Percentiles rank a stretch among this genome's conserved stretches.
Conservation (phyloP, 2,329 filamentous ascomycete genomes). For the Arthrocladium fulminans region DNA sequence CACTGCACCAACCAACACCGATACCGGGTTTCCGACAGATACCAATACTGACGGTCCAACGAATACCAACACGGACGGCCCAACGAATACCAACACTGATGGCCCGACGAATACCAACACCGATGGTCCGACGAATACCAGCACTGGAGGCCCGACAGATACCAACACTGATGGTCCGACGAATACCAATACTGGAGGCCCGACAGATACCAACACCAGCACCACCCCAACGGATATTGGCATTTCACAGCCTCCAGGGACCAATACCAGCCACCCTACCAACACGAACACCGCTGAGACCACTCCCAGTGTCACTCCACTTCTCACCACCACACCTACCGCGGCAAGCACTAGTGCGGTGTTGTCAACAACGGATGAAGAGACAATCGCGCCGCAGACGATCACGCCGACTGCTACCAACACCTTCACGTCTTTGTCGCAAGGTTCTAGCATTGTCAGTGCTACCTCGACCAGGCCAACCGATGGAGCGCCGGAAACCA, state of each 20-base stretch:
- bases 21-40: too few relatives aligned
- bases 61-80: conserved; percentile 6
- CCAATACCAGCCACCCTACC: conserved; percentile 15
- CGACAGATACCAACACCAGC: conserved; percentile 15
- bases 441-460: conserved; percentile 26
- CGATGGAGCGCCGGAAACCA: conserved; percentile 30
- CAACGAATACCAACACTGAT: conserved; percentile 10
- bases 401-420: conserved; percentile 41
- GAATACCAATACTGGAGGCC: conserved; percentile 17
- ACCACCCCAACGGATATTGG: conserved; percentile 4
- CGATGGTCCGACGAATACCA: background rate
- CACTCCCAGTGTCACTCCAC: too few relatives aligned
- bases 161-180: conserved; percentile 8
- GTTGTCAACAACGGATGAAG: conserved; percentile 5
- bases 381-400: conserved; percentile 26
- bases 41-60: conserved; percentile 7
- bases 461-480: conserved; percentile 25
- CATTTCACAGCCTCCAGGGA: conserved; percentile 3
- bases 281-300: conserved; percentile 17
- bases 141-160: background rate
- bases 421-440: conserved; percentile 32
- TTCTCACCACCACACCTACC: conserved; percentile 10
- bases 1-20: background rate
- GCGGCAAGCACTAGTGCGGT: conserved; percentile 11
- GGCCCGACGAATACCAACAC: conserved; percentile 12